Conservation (phyloP, 371 early-diverging fungal genomes). For the Mortierella sp. region DNA sequence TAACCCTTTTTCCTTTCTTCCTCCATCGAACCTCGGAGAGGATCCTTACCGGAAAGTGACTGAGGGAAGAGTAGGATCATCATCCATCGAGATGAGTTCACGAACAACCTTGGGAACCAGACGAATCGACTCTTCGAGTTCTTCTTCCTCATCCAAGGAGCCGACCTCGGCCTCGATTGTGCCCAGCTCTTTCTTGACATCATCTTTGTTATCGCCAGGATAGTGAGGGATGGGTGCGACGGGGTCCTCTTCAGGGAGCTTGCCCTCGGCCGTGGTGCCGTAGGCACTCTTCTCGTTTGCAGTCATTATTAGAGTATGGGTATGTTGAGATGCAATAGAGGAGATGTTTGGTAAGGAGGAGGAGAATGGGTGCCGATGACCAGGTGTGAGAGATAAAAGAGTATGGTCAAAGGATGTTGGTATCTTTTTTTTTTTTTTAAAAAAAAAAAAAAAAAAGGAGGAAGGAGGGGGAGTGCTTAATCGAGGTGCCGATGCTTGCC, state of each 20-base stretch:
- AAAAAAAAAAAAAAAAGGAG: not conserved
- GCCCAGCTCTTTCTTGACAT: slow-evolving; percentile 32
- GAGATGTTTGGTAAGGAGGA: not conserved
- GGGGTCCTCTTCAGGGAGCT: slow-evolving; percentile 38
- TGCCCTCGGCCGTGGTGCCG: slow-evolving; percentile 11
- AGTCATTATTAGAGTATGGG: slow-evolving; percentile 4
- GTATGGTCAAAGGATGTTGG: not conserved
- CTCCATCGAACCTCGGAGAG: too few species aligned
- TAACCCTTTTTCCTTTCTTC: not conserved
- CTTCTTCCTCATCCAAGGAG: slow-evolving; percentile 35
- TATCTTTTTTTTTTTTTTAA: not conserved
- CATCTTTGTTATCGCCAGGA: slow-evolving; percentile 28
- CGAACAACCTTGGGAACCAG: slow-evolving; percentile 53
- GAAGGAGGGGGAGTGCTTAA: not conserved
- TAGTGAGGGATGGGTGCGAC: slow-evolving; percentile 46
- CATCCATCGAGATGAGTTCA: slow-evolving; percentile 52
- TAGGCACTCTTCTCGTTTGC: slow-evolving; percentile 4
- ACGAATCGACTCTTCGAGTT: slow-evolving; percentile 46
- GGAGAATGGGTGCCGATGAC: not conserved
- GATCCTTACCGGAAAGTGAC: slow-evolving; percentile 49
- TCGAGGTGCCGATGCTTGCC: not conserved
- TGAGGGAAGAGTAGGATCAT: slow-evolving; percentile 48
- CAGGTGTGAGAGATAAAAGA: not conserved
- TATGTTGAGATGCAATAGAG: not conserved
- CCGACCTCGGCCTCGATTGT: slow-evolving; percentile 30